A percentile compares a stretch with the other conserved stretches of the same genome.
Conservation (phyloP, 306 rosid species). For the Cicer chorassanicum region DNA sequence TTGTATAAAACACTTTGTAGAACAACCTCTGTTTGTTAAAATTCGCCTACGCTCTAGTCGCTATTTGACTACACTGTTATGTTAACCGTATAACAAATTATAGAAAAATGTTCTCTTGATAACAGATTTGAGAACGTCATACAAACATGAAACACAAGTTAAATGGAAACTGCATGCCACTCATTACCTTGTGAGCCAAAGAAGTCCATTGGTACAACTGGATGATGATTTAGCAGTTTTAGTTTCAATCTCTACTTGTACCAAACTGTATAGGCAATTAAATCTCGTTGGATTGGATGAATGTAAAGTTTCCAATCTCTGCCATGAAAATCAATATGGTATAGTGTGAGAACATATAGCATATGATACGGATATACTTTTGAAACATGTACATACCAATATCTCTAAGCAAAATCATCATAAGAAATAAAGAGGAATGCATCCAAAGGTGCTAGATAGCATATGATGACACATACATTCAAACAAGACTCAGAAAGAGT, state of each 20-base stretch:
- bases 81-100: background rate
- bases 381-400: background rate
- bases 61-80: too few species aligned
- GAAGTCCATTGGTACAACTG: constrained; percentile 98
- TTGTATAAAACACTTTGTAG: too few species aligned
- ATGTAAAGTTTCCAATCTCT: constrained; percentile 91
- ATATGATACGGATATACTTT: constrained; percentile 29
- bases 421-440: background rate
- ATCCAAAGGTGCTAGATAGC: constrained; percentile 24
- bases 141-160: constrained; percentile 23
- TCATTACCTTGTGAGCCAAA: constrained; percentile 93
- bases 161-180: constrained; percentile 21
- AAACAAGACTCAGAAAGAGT: background rate
- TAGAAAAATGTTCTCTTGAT: background rate
- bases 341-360: constrained; percentile 36
- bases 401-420: background rate
- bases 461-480: constrained; percentile 30
- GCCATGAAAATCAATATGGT: constrained; percentile 42
- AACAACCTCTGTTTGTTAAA: too few species aligned
- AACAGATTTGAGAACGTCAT: constrained; percentile 35
- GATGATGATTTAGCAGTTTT: constrained; percentile 83
- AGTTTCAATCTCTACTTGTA: constrained; percentile 75
- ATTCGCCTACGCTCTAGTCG: too few species aligned
- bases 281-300: constrained; percentile 61
- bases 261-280: constrained; percentile 75